phyloP scores from a whole-genome alignment of 495 filamentous ascomycete species.

The Podospora didyma region DNA sequence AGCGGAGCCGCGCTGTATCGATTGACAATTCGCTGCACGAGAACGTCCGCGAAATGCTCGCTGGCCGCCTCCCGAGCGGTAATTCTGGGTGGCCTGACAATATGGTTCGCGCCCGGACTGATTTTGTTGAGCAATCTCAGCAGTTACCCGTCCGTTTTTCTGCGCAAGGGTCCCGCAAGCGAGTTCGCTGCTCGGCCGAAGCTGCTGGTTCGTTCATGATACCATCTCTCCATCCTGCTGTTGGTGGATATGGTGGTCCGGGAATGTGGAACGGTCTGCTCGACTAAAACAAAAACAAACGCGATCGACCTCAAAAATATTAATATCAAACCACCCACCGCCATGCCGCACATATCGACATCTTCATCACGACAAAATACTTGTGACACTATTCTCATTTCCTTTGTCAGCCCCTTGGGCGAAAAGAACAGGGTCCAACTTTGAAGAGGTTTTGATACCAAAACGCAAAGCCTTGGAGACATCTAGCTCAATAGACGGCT shows the following conservation, averaged over 20 bases:
- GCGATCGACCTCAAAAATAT: constrained; percentile 1
- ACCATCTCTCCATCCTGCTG: constrained; percentile 35
- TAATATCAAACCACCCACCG: constrained; percentile 14
- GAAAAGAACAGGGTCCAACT: constrained; percentile 11
- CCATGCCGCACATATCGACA: constrained; percentile 22
- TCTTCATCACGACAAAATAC: constrained; percentile 6
- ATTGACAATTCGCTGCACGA: constrained; percentile 66
- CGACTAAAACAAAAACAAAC: constrained; percentile 22
- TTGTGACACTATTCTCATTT: constrained; percentile 30
- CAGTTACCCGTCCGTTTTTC: constrained; percentile 35
- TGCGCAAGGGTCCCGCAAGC: constrained; percentile 46
- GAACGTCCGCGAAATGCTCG: constrained; percentile 64
- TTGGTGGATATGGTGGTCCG: constrained; percentile 44
- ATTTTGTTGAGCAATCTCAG: constrained; percentile 17
- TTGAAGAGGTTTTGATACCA: constrained; percentile 16
- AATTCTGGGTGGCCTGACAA: constrained; percentile 35
- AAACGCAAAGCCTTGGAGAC: constrained; percentile 22
- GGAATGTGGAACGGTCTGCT: constrained; percentile 61
- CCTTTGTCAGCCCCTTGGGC: constrained; percentile 18
- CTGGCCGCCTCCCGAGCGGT: constrained; percentile 18
- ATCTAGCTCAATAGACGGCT: constrained; percentile 30
- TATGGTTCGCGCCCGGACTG: constrained; percentile 23
- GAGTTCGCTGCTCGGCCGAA: constrained; percentile 56
- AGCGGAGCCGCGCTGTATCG: constrained; percentile 67
- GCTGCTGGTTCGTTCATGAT: constrained; percentile 26